phyloP scores from a whole-genome alignment of 371 early-diverging fungal species.

The Lichtheimia corymbifera region DNA sequence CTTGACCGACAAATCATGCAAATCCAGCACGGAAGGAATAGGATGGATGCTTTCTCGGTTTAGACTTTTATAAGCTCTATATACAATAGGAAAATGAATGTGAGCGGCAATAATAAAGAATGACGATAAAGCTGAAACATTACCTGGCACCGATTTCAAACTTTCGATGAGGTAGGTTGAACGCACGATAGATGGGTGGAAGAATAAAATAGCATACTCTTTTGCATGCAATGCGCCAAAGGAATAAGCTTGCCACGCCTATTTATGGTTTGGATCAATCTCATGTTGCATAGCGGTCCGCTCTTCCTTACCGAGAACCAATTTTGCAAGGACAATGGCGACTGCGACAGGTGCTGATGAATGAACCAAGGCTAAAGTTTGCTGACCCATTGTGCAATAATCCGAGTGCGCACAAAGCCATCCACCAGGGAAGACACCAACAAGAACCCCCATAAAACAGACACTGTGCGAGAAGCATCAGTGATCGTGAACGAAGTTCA shows the following conservation, averaged over 20 bases:
- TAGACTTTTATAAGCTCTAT: constrained; percentile 61
- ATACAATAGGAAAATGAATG: not conserved
- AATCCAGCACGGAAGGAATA: constrained; percentile 65
- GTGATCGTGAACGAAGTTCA: no score
- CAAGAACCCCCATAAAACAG: constrained; percentile 70
- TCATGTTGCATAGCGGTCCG: not conserved
- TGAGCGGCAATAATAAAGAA: no score
- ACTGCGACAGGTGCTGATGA: constrained; percentile 32
- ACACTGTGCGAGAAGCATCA: constrained; percentile 48
- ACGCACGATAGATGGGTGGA: constrained; percentile 64
- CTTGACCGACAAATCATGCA: constrained; percentile 50
- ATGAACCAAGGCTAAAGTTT: constrained; percentile 30
- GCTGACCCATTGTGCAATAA: constrained; percentile 33
- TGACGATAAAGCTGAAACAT: not conserved
- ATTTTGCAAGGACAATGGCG: constrained; percentile 42
- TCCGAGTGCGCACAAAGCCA: constrained; percentile 52
- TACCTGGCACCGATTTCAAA: constrained; percentile 55
- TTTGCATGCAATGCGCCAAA: constrained; percentile 66
- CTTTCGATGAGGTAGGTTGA: constrained; percentile 62
- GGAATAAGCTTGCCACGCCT: constrained; percentile 61
- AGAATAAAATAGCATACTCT: constrained; percentile 56
- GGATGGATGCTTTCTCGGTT: constrained; percentile 61
- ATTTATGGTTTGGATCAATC: constrained; percentile 8
- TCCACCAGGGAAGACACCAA: constrained; percentile 68
- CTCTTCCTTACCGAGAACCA: constrained; percentile 40